Base-by-base conservation (phyloP, 306 rosid genomes). In the Astragalus glycyphyllos region DNA sequence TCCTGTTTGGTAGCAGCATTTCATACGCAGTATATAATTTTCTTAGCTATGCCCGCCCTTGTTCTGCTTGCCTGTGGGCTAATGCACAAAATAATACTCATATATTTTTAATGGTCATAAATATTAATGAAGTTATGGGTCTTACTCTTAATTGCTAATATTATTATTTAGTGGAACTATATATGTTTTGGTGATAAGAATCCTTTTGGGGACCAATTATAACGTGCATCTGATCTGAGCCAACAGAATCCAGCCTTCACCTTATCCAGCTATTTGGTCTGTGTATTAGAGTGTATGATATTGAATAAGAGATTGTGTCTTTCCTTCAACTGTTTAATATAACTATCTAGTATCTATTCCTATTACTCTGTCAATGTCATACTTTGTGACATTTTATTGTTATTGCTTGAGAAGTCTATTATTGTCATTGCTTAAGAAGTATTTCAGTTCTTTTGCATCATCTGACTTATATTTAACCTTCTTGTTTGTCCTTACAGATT, bases 401-500 rank as follows among this genome's bases (percentile, higher is more conserved):
- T 32, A 55, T 73, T 67, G 66, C 47, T 67, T 10, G 14, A 41
- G 68, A 58, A 38, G 58, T 50, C 53, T 64, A n/a, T 40, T 31
- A 42, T 32, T 48, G 31, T 41, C 38, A 58, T 65, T 26, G 31
- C 31, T 26, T 26, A 26, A 26, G 31, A 26, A 26, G 62, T 58
- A 60, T 14, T 46, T 37, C 13, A 65, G 59, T 79, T 47, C 46
- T 16, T 61, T 34, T 9, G 37, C 67, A 17, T 45, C 45, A 38
- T 37, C 35, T 40, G 7, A 67, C 53, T 11, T 3, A 26, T 44
- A 49, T 42, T 29, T n/a, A 45, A 41, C 17, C 65, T 68, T 26
- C 50, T 13, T 71, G 2, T 35, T 31, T 75, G 31, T 51, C 74
- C 50, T 34, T 49, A 40, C 98, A 93, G 98, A 93, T 93, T 62